These are phyloP conservation scores for Populus pruinosa DNA, from an alignment of 345 rosid species.

Conservation along the genomic window DNA sequence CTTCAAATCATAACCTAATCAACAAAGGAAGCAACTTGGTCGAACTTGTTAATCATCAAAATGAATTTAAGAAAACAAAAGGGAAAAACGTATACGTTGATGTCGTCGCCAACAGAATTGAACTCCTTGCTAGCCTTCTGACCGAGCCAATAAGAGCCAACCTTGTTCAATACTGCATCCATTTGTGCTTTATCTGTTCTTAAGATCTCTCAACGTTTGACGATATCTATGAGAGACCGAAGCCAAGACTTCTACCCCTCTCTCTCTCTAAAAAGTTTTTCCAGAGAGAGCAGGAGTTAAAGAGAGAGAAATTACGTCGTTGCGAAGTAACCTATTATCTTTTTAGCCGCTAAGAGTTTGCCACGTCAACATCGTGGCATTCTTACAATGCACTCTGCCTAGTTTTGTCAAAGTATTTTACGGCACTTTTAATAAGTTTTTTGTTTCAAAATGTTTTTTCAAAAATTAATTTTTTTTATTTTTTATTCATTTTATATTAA, in stretches of 20 bases:
- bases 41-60: not conserved
- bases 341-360: not conserved
- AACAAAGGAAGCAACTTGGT: not conserved
- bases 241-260: not conserved
- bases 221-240: not conserved
- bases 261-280: not conserved
- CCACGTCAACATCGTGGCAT: not conserved
- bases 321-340: not conserved
- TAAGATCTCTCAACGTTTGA: not conserved
- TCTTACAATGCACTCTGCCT: not conserved
- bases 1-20: not conserved
- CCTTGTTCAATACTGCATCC: slow-evolving; percentile 91
- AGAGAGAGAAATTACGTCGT: not conserved
- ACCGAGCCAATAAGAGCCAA: slow-evolving; percentile 83
- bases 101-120: slow-evolving; percentile 78
- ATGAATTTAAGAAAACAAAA: not conserved
- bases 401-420: too few relatives aligned
- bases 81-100: slow-evolving; percentile 42
- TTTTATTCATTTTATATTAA: too few relatives aligned
- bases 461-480: too few relatives aligned
- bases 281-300: not conserved
- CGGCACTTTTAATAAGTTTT: too few relatives aligned
- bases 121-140: slow-evolving; percentile 73
- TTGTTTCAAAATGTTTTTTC: too few relatives aligned
- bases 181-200: slow-evolving; percentile 20